A percentile compares a stretch with the other conserved stretches of the same genome.
phyloP scores from a whole-genome alignment of 2,329 filamentous ascomycete species.

The Diaporthe longicolla region DNA sequence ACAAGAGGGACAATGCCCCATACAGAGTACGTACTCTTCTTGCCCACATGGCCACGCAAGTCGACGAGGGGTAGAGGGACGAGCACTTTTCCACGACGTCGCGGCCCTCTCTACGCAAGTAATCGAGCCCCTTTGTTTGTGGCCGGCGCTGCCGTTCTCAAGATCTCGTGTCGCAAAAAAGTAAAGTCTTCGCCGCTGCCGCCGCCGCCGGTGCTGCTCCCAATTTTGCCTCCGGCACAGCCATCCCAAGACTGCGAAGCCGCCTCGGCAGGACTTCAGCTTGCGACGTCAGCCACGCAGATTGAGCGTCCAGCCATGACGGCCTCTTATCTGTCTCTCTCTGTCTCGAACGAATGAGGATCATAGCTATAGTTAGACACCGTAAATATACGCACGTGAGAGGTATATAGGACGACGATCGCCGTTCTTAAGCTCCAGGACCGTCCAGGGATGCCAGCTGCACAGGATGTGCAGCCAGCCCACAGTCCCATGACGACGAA shows the following conservation, averaged over 20 bases:
- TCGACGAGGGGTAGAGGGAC: background rate
- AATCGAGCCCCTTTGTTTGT: background rate
- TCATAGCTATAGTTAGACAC: background rate
- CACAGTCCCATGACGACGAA: background rate
- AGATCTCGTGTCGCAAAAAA: background rate
- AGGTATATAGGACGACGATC: background rate
- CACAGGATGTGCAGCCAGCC: too few relatives aligned
- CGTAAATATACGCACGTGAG: background rate
- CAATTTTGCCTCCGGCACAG: slow-evolving; percentile 13
- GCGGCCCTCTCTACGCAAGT: background rate
- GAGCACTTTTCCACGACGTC: background rate
- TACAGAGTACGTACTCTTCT: background rate
- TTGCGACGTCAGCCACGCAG: slow-evolving; percentile 5
- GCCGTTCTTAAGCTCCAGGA: background rate
- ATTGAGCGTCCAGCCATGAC: background rate
- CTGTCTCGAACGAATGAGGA: too few relatives aligned
- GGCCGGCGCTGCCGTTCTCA: background rate
- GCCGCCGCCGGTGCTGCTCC: background rate
- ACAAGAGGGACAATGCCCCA: background rate
- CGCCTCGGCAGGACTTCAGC: slow-evolving; percentile 12
- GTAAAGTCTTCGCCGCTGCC: background rate
- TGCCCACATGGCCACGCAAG: background rate
- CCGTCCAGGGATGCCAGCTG: background rate
- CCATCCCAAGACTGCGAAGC: slow-evolving; percentile 27
- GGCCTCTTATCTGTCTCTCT: background rate